Percentiles rank a stretch among this genome's conserved stretches.
phyloP scores from a whole-genome alignment of 345 rosid genomes.

The Citrus maxima region DNA sequence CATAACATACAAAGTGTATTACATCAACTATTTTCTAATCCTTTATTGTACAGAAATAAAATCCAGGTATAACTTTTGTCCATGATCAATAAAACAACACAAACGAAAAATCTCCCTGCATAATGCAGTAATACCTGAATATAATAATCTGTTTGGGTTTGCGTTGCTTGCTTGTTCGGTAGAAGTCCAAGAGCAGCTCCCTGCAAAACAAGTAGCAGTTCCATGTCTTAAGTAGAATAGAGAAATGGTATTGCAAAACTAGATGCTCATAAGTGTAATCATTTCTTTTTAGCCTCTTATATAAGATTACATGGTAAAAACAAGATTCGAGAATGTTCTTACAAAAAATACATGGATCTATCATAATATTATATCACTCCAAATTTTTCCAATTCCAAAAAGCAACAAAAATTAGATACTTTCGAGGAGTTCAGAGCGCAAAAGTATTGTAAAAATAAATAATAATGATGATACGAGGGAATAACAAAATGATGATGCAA shows the following conservation, averaged over 20 bases:
- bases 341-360: not conserved
- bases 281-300: not conserved
- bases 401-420: not conserved
- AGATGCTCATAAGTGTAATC: not conserved
- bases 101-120: not conserved
- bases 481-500: not conserved
- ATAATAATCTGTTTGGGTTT: constrained; percentile 81
- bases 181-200: constrained; percentile 71
- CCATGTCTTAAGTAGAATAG: not conserved
- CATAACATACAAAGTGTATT: not conserved
- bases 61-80: not conserved
- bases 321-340: not conserved
- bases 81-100: not conserved
- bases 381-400: not conserved
- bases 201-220: constrained; percentile 31
- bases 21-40: not conserved
- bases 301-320: not conserved
- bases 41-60: not conserved
- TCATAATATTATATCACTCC: not conserved
- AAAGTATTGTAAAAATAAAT: not conserved
- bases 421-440: not conserved
- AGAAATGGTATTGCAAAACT: not conserved
- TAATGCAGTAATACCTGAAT: constrained; percentile 55
- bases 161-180: constrained; percentile 36
- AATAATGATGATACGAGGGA: not conserved